Evolutionary conservation across 176 grass and related monocot genomes (phyloP), one percentile per base, ranked within the genome.

Genomic region (Panicum miliaceum): DNA sequence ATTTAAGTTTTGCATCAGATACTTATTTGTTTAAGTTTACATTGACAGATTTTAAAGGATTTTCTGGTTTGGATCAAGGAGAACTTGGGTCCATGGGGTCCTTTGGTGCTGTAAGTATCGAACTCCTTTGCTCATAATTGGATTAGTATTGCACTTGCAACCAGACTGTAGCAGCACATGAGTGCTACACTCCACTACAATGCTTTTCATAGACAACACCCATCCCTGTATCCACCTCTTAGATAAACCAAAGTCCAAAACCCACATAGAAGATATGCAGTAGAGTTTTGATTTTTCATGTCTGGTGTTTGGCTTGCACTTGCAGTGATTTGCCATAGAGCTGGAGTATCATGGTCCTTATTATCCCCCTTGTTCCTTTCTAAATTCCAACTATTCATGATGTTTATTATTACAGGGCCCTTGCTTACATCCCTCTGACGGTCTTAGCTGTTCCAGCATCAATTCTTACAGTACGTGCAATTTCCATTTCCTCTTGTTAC

Each of bases 361-460:
- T 25, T 60, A 71, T 13, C 12, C 14, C 43, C 34, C 14, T 81
- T 58, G 13, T 12, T 56, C 12, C 10, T 19, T 45, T 59, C 12
- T 43, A 52, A 12, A 27, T 42, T 40, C 51, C n/a, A 41, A 43
- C 36, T 62, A 63, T 76, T 8, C 3, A 2, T 82, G 76, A 16
- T 69, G 34, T 84, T 13, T 85, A 71, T 84, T 71, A 77, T 84
- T 90, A 58, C 88, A 99, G 96, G 86, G 93, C 96, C 68, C 80
- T 96, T 72, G 93, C 96, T 67, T 99, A 99, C 77, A 87, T 99
- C 77, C 96, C 96, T 60, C 80, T 99, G 50, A 99, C 96, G 29
- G 90, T 99, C 45, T 83, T 99, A 81, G 96, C 93, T 56, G 96
- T 99, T 89, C 96, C 96, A 87, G 96, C 96, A 81, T 96, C 96